Conservation (phyloP, 2,329 filamentous ascomycete genomes). For the Talaromyces verruculosus region DNA sequence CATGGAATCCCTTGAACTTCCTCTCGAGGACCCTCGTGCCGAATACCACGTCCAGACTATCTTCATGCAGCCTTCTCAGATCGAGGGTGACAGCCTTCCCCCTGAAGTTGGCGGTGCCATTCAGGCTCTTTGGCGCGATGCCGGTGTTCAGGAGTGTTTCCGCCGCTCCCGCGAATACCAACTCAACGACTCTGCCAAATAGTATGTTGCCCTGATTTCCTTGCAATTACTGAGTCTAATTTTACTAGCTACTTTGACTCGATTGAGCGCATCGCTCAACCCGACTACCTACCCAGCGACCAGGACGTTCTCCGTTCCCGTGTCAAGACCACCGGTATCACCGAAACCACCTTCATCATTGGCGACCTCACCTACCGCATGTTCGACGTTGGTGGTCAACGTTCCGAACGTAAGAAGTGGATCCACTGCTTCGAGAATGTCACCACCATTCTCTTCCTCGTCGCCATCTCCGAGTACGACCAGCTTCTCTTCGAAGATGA, state of each 20-base stretch:
- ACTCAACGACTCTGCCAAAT: conserved; percentile 93
- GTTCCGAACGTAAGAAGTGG: conserved; percentile 98
- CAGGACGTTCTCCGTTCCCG: conserved; percentile 92
- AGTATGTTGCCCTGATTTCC: conserved; percentile 62
- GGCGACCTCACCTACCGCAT: conserved; percentile 93
- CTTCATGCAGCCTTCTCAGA: conserved; percentile 97
- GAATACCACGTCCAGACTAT: conserved; percentile 98
- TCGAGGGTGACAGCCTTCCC: conserved; percentile 91
- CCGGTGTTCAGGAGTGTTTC: conserved; percentile 91
- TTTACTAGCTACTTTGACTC: conserved; percentile 84
- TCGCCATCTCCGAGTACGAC: conserved; percentile 96
- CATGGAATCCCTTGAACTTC: conserved; percentile 70
- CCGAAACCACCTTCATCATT: conserved; percentile 93
- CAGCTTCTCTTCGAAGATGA: conserved; percentile 95
- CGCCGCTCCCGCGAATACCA: conserved; percentile 94
- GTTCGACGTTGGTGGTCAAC: conserved; percentile 95
- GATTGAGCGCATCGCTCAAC: conserved; percentile 82
- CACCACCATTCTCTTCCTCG: conserved; percentile 92
- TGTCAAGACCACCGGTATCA: conserved; percentile 97
- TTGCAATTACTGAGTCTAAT: conserved; percentile 1
- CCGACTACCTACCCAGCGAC: conserved; percentile 92
- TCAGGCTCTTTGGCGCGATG: conserved; percentile 88
- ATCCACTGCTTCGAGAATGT: conserved; percentile 99
- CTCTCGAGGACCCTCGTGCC: conserved; percentile 85
- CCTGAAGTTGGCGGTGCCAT: conserved; percentile 92